These are phyloP conservation scores for Strigomonas galati DNA, from an alignment of 208 protist species.

Conservation along the genomic window DNA sequence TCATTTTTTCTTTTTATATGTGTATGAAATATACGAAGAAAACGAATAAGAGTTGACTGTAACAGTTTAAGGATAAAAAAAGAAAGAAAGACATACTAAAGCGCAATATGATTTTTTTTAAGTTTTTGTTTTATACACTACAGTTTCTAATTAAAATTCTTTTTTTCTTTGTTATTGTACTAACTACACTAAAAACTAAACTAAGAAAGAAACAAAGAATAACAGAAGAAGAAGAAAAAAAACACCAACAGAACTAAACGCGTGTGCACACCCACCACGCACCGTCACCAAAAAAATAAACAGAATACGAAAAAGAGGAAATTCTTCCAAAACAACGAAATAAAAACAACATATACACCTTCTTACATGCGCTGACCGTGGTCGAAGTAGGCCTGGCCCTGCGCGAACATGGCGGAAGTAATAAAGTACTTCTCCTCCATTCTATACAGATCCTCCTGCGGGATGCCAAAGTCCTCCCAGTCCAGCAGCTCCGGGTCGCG, in stretches of 20 bases:
- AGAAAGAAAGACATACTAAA: constrained; percentile 2
- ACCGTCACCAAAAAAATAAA: constrained; percentile 1
- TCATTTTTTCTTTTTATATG: background rate
- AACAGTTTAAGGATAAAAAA: constrained; percentile 9
- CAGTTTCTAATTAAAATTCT: background rate
- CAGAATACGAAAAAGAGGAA: background rate
- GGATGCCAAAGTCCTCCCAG: constrained; percentile 92
- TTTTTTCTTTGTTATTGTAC: background rate
- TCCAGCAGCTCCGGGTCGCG: constrained; percentile 86
- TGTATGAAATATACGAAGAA: background rate
- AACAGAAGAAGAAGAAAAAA: constrained; percentile 12
- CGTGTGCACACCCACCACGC: background rate
- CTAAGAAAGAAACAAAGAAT: constrained; percentile 1
- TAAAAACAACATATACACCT: background rate
- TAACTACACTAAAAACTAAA: constrained; percentile 6
- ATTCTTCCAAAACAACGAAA: background rate
- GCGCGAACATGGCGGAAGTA: constrained; percentile 80
- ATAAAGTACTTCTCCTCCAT: constrained; percentile 92
- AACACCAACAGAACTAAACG: background rate
- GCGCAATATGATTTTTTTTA: constrained; percentile 1
- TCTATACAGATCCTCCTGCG: constrained; percentile 84
- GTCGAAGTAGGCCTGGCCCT: constrained; percentile 68
- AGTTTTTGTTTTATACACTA: constrained; percentile 6
- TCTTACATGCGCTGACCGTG: constrained; percentile 62
- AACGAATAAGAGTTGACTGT: background rate